These are phyloP conservation scores for Boletus coccyginus DNA, from an alignment of 768 basidiomycete species.

Conservation along the genomic window DNA sequence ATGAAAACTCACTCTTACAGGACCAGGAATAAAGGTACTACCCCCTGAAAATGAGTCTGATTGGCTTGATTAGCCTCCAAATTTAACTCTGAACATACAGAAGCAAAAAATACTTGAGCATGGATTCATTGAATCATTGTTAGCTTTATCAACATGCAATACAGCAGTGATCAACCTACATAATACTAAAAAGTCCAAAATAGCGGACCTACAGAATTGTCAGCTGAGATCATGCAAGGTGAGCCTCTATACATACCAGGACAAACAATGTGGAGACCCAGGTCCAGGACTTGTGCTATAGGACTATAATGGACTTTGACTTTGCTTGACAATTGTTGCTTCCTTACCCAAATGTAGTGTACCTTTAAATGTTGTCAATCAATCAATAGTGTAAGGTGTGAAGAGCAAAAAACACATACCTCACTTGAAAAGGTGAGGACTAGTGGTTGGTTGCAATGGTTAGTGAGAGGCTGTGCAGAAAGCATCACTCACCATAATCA, in stretches of 20 bases:
- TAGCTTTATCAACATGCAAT: too few species aligned
- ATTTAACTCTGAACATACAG: neutral
- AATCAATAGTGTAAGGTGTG: too few species aligned
- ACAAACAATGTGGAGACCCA: constrained; percentile 8
- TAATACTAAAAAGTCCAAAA: neutral
- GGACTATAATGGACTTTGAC: neutral
- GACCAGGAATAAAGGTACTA: neutral
- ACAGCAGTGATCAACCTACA: neutral
- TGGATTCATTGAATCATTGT: too few species aligned
- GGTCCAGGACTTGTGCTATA: constrained; percentile 6
- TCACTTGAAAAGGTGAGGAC: constrained; percentile 4
- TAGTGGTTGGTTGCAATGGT: neutral
- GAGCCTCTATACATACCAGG: neutral
- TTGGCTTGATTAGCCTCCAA: neutral
- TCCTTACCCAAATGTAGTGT: constrained; percentile 13
- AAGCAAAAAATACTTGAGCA: neutral
- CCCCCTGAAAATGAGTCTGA: neutral
- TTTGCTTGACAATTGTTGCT: neutral
- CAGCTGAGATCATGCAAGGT: neutral
- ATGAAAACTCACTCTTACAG: neutral
- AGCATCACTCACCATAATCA: constrained; percentile 3
- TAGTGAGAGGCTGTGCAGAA: neutral
- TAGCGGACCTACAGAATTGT: neutral
- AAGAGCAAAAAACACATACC: neutral
- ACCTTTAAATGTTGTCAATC: neutral